Base-by-base conservation (phyloP, 2,329 filamentous ascomycete species). In the Aspergillus sclerotialis region DNA sequence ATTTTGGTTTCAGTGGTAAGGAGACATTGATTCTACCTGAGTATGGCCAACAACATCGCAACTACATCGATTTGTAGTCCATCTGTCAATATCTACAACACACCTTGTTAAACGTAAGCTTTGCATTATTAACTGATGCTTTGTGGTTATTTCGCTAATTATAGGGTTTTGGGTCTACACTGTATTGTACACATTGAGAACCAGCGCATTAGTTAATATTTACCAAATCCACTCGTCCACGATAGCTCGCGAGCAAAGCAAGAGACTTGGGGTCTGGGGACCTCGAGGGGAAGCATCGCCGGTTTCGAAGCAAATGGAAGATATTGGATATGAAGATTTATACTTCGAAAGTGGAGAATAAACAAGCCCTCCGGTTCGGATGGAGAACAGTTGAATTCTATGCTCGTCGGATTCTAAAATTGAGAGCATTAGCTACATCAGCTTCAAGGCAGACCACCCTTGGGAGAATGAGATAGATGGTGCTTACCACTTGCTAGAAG, bases 221-320 rank as follows among this genome's bases (percentile, higher is more conserved):
- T 48, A 60, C 58, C 58, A 62, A n/a, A 39, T 49, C 60, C 61
- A 64, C 38, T 65, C 53, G 33, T 64, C 54, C 17, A 65, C 53
- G 3, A 45, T 44, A 9, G 42, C 44, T 16, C 56, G 45, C 1
- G 54, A 40, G 35, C 53, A 50, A 32, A 63, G 52, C 29, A 65
- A 32, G 35, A 65, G 40, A 33, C 55, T 56, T 3, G 60, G 60
- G 1, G 46, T 50, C 32, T 55, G 55, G 2, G 52, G 46, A 0
- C 49, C 53, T 25, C 48, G 39, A 10, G 38, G 42, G 1, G 40
- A 44, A 21, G 39, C 44, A 5, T 48, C 47, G 5, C 48, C 46
- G 3, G 47, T 42, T 33, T 64, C 58, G 25, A 65, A 65, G 7
- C 50, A 50, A 4, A 65, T 42, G 9, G 46, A 52, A 3, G 44